Evolutionary conservation across 2,329 filamentous ascomycete genomes (phyloP).

Genomic region (Xylaria polymorpha): DNA sequence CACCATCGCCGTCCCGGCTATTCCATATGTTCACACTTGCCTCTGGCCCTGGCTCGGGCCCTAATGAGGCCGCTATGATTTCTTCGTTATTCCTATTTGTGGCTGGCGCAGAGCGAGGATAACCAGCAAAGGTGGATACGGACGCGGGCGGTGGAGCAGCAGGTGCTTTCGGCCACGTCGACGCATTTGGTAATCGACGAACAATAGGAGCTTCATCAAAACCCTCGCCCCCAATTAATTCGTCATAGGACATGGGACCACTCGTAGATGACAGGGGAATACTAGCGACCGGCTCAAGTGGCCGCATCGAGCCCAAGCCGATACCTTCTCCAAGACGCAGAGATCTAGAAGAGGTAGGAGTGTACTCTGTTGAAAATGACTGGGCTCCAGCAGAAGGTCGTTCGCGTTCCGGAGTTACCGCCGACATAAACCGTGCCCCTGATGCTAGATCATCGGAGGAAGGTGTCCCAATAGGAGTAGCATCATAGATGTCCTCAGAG

Average conservation of each 20-base stretch:
- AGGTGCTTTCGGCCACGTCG: constrained; percentile 61
- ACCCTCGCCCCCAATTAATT: background rate
- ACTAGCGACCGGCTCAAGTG: constrained; percentile 36
- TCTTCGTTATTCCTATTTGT: constrained; percentile 49
- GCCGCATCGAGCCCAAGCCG: constrained; percentile 34
- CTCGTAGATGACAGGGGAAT: constrained; percentile 32
- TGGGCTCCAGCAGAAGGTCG: constrained; percentile 40
- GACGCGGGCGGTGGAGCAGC: constrained; percentile 44
- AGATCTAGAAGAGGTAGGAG: constrained; percentile 43
- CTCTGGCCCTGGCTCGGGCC: constrained; percentile 54
- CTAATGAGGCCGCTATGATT: constrained; percentile 52
- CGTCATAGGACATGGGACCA: constrained; percentile 28
- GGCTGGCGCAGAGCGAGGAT: constrained; percentile 58
- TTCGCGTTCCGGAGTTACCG: constrained; percentile 41
- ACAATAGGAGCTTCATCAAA: constrained; percentile 36
- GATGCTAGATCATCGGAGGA: constrained; percentile 39
- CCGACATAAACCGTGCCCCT: constrained; percentile 46
- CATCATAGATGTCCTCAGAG: constrained; percentile 48
- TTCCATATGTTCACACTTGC: constrained; percentile 55
- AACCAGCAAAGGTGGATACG: constrained; percentile 46
- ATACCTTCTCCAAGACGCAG: constrained; percentile 36
- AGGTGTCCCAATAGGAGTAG: constrained; percentile 44
- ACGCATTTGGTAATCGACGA: constrained; percentile 51
- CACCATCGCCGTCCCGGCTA: constrained; percentile 52
- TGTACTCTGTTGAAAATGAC: constrained; percentile 43